Evolutionary conservation across 768 basidiomycete genomes (phyloP).

Genomic region (Scleroderma citrinum): DNA sequence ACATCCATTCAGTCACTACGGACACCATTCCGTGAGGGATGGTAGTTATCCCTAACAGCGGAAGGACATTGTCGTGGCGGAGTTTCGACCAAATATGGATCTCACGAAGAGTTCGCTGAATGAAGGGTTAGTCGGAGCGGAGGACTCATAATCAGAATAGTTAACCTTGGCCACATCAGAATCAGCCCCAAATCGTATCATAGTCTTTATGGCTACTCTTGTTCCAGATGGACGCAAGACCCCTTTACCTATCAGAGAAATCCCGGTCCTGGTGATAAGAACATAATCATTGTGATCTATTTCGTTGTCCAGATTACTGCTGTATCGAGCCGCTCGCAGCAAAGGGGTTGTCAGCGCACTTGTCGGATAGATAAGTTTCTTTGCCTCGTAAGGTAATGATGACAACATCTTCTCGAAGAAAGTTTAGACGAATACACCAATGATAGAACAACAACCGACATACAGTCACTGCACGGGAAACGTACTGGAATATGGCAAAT

Average conservation of each 20-base stretch:
- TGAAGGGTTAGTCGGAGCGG: not conserved
- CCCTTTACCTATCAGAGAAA: not conserved
- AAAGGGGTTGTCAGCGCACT: no score
- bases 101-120: conserved; percentile 13
- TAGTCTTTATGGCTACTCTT: not conserved
- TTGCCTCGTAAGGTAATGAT: no score
- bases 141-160: no score
- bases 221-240: not conserved
- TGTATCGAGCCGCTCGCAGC: conserved; percentile 51
- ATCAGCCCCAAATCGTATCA: not conserved
- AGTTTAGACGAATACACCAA: no score
- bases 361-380: no score
- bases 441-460: no score
- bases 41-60: conserved; percentile 10
- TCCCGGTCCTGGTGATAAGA: not conserved
- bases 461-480: no score
- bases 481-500: no score
- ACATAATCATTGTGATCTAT: not conserved
- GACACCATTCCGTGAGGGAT: conserved; percentile 12
- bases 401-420: no score
- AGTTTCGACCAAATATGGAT: conserved; percentile 14
- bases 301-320: not conserved
- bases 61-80: conserved; percentile 15
- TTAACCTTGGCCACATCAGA: not conserved
- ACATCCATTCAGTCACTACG: conserved; percentile 5